Evolutionary conservation across 2,329 filamentous ascomycete species (phyloP).

Genomic region (Calonectria pauciramosa): DNA sequence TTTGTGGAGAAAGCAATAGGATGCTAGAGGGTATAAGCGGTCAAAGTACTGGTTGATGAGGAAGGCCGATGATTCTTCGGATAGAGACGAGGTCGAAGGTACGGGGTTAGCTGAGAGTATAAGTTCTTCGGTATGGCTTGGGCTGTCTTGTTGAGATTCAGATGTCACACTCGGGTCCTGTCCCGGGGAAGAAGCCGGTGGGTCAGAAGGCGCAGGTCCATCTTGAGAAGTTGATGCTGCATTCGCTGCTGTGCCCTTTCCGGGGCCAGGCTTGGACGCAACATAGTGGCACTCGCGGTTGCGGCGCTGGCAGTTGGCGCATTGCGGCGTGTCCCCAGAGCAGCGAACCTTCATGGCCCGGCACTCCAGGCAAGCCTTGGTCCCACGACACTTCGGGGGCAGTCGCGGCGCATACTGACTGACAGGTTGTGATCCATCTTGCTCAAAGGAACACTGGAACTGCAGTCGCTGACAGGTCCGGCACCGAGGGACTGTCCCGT

Average conservation of each 20-base stretch:
- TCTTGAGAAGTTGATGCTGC: slow-evolving; percentile 29
- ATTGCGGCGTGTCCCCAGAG: slow-evolving; percentile 43
- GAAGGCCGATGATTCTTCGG: slow-evolving; percentile 36
- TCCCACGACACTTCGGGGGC: slow-evolving; percentile 44
- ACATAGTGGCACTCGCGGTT: slow-evolving; percentile 42
- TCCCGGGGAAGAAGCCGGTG: slow-evolving; percentile 26
- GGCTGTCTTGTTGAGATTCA: slow-evolving; percentile 28
- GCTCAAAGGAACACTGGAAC: slow-evolving; percentile 46
- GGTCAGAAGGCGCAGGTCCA: slow-evolving; percentile 13
- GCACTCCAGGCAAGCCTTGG: slow-evolving; percentile 44
- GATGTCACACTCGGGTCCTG: slow-evolving; percentile 31
- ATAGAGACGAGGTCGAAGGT: not conserved
- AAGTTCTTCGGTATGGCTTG: not conserved
- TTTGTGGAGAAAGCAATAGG: slow-evolving; percentile 44
- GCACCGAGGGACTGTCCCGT: slow-evolving; percentile 42
- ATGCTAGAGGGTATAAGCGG: slow-evolving; percentile 40
- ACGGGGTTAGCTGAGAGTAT: not conserved
- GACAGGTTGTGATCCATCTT: slow-evolving; percentile 40
- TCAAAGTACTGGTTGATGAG: slow-evolving; percentile 43
- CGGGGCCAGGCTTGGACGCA: slow-evolving; percentile 28
- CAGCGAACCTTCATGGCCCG: slow-evolving; percentile 46
- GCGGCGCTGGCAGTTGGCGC: slow-evolving; percentile 42
- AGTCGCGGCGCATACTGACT: slow-evolving; percentile 41
- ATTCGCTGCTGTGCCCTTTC: slow-evolving; percentile 5
- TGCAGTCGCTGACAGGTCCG: slow-evolving; percentile 44